phyloP scores from a whole-genome alignment of 2,329 filamentous ascomycete genomes.

The Xylaria multiplex region DNA sequence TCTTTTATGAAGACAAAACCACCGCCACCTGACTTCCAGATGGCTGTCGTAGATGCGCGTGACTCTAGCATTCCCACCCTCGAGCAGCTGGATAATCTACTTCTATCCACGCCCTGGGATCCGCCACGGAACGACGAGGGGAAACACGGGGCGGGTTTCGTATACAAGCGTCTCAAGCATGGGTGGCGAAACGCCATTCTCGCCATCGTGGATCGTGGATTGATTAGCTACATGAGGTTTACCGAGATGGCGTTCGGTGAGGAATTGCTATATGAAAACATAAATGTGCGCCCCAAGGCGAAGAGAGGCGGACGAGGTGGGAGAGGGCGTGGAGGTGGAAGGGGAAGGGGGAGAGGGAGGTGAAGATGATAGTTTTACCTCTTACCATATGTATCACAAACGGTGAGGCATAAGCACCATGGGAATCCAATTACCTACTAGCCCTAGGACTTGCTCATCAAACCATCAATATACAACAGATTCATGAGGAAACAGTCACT shows the following conservation, averaged over 20 bases:
- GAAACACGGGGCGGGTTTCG: conserved; percentile 53
- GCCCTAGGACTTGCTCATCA: too few relatives aligned
- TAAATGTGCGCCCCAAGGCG: conserved; percentile 50
- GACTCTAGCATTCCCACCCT: conserved; percentile 77
- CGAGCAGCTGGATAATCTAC: conserved; percentile 73
- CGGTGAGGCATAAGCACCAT: too few relatives aligned
- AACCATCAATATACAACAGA: too few relatives aligned
- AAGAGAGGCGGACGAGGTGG: conserved; percentile 41
- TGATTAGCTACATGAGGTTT: conserved; percentile 87
- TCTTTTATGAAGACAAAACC: conserved; percentile 83
- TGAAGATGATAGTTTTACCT: conserved; percentile 11
- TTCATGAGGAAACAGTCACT: too few relatives aligned
- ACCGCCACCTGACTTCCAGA: conserved; percentile 81
- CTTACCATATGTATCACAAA: not conserved
- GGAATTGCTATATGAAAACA: conserved; percentile 75
- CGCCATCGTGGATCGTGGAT: conserved; percentile 87
- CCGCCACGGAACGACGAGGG: conserved; percentile 62
- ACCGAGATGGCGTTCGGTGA: conserved; percentile 82
- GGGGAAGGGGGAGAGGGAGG: conserved; percentile 36
- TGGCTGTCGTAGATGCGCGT: conserved; percentile 83
- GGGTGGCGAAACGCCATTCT: conserved; percentile 85
- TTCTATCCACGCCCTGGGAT: conserved; percentile 78
- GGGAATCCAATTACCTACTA: too few relatives aligned
- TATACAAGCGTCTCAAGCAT: conserved; percentile 84
- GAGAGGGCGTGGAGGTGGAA: conserved; percentile 38